Evolutionary conservation across 176 grass and related monocot genomes (phyloP).

Genomic region (Typha latifolia): DNA sequence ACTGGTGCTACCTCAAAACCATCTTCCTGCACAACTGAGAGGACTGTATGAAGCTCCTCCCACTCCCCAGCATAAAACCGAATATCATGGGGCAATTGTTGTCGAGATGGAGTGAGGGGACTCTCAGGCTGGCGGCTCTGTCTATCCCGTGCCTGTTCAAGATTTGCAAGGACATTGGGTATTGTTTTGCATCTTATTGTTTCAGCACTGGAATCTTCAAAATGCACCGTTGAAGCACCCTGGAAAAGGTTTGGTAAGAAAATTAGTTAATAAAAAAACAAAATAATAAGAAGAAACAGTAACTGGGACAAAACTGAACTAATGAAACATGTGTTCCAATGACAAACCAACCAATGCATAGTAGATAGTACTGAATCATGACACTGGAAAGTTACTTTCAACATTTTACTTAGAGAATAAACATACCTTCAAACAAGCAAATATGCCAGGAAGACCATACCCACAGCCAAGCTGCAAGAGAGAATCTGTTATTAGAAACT

Average conservation of each 20-base stretch:
- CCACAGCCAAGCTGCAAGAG: conserved; percentile 69
- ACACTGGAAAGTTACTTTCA: not conserved
- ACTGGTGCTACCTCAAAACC: conserved; percentile 34
- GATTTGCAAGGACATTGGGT: conserved; percentile 64
- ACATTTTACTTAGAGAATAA: not conserved
- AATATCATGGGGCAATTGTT: conserved; percentile 52
- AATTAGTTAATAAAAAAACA: not conserved
- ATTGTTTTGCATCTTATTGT: conserved; percentile 78
- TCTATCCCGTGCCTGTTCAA: conserved; percentile 57
- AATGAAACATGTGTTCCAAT: too few species aligned
- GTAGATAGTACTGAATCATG: not conserved
- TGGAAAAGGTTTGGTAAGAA: conserved; percentile 15
- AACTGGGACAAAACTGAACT: too few species aligned
- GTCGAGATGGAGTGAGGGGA: conserved; percentile 54
- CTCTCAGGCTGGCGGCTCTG: conserved; percentile 52
- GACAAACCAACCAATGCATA: not conserved
- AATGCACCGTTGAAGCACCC: conserved; percentile 72
- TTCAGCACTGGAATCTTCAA: conserved; percentile 65
- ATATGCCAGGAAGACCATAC: conserved; percentile 53
- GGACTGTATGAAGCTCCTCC: conserved; percentile 60
- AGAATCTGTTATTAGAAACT: not conserved
- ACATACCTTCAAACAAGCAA: conserved; percentile 63
- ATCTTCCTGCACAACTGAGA: conserved; percentile 45
- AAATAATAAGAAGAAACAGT: not conserved
- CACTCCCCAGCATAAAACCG: conserved; percentile 67